Percentiles rank a stretch among this genome's conserved stretches.
Conservation (phyloP, 1,284 basidiomycete genomes). For the Microbotryomycetes sp. region DNA sequence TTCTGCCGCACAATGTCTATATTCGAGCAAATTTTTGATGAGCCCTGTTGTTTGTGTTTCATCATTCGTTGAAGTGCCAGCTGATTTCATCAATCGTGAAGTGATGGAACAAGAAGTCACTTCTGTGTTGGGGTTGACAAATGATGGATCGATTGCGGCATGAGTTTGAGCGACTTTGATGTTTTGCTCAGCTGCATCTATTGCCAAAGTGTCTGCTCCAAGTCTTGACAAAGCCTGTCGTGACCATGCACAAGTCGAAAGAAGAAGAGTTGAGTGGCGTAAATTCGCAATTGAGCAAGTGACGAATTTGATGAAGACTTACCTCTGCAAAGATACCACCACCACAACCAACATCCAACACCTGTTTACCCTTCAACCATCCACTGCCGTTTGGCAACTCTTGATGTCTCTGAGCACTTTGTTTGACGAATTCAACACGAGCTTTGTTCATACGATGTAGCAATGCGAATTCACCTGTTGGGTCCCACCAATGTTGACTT, state of each 20-base stretch:
- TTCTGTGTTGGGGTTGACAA: conserved; percentile 11
- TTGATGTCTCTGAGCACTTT: conserved; percentile 38
- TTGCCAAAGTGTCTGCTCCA: conserved; percentile 75
- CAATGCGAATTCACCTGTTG: conserved; percentile 80
- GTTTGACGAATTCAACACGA: conserved; percentile 67
- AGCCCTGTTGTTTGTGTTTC: background rate
- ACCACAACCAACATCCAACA: conserved; percentile 86
- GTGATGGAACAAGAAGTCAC: conserved; percentile 40
- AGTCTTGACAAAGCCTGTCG: conserved; percentile 73
- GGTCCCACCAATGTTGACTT: conserved; percentile 95
- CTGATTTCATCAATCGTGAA: conserved; percentile 28
- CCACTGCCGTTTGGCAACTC: conserved; percentile 42
- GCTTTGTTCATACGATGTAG: conserved; percentile 95
- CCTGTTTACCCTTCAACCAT: conserved; percentile 57
- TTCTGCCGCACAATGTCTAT: conserved; percentile 76
- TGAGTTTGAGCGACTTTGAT: conserved; percentile 80
- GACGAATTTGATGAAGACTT: conserved; percentile 23
- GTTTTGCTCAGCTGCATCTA: conserved; percentile 85
- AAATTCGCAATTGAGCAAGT: too few relatives aligned
- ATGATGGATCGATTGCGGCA: conserved; percentile 65
- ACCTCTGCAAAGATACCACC: conserved; percentile 92
- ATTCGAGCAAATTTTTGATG: conserved; percentile 47
- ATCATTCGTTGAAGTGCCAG: background rate
- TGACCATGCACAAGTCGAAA: background rate
- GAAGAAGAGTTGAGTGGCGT: background rate